phyloP scores from a whole-genome alignment of 2,329 filamentous ascomycete species.

The Claviceps capensis region DNA sequence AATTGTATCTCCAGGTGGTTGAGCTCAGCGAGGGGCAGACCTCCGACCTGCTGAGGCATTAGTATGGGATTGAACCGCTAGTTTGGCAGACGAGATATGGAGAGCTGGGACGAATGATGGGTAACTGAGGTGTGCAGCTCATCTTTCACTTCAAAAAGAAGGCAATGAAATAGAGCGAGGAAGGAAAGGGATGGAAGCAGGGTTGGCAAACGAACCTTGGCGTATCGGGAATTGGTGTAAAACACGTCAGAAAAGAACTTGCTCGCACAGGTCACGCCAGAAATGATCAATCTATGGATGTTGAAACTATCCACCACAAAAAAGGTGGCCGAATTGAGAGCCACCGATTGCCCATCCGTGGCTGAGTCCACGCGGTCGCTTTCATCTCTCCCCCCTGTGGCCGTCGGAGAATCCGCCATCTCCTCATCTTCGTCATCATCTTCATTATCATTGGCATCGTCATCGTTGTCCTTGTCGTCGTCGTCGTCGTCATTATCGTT shows the following conservation, averaged over 20 bases:
- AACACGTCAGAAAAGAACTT: conserved; percentile 99
- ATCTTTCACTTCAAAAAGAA: too few species aligned
- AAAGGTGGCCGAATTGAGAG: conserved; percentile 32
- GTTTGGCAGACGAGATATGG: too few species aligned
- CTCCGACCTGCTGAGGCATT: conserved; percentile 58
- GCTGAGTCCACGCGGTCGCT: conserved; percentile 10
- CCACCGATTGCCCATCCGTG: conserved; percentile 12
- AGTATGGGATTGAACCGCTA: neutral
- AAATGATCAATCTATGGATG: conserved; percentile 91
- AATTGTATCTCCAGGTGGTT: conserved; percentile 97
- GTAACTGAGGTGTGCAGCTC: too few species aligned
- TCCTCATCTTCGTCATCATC: conserved; percentile 27
- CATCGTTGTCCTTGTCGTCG: conserved; percentile 32
- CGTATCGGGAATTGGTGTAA: conserved; percentile 97
- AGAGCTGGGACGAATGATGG: too few species aligned
- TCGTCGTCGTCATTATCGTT: conserved; percentile 18
- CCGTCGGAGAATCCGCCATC: conserved; percentile 18
- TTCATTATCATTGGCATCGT: conserved; percentile 35
- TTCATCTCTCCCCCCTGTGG: conserved; percentile 11
- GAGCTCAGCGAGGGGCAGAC: conserved; percentile 77
- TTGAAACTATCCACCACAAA: conserved; percentile 99
- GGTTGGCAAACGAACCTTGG: conserved; percentile 57
- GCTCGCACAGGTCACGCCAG: conserved; percentile 93
- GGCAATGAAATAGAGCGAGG: neutral
- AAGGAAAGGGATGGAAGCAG: neutral